Evolutionary conservation across 805 yeast genomes (phyloP).

Genomic region (Wickerhamiella cacticola): DNA sequence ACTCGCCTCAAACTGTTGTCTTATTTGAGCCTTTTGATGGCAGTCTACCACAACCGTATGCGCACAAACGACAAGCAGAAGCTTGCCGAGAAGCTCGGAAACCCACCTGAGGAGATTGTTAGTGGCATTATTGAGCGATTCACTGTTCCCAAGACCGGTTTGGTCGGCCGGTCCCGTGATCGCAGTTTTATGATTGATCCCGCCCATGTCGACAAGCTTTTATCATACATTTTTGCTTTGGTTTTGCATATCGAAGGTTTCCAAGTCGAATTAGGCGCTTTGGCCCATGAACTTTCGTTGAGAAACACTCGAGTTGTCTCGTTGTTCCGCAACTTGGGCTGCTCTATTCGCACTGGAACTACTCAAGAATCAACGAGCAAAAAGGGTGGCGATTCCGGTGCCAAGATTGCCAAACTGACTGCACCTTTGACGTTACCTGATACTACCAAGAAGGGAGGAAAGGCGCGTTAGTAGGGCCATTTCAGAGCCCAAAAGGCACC

Average conservation of each 20-base stretch:
- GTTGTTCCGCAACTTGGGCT: slow-evolving; percentile 72
- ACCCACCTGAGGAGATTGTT: slow-evolving; percentile 61
- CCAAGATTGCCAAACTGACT: slow-evolving; percentile 69
- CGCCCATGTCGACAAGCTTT: slow-evolving; percentile 69
- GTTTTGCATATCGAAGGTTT: slow-evolving; percentile 67
- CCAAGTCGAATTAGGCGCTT: slow-evolving; percentile 60
- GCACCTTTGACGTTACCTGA: slow-evolving; percentile 89
- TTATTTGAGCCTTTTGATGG: slow-evolving; percentile 68
- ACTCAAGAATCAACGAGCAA: slow-evolving; percentile 26
- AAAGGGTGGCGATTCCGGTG: slow-evolving; percentile 30
- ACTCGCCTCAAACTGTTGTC: slow-evolving; percentile 42
- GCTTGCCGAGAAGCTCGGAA: slow-evolving; percentile 44
- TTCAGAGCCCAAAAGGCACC: no score
- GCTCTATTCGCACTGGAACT: slow-evolving; percentile 58
- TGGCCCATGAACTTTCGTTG: slow-evolving; percentile 72
- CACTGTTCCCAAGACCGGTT: slow-evolving; percentile 50
- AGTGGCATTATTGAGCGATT: slow-evolving; percentile 64
- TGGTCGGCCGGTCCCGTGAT: slow-evolving; percentile 60
- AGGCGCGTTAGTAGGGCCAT: neutral
- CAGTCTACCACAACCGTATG: slow-evolving; percentile 57
- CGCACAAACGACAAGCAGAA: slow-evolving; percentile 48
- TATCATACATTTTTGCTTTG: slow-evolving; percentile 64
- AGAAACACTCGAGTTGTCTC: slow-evolving; percentile 61
- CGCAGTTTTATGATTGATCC: slow-evolving; percentile 77
- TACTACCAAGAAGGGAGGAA: slow-evolving; percentile 42